Evolutionary conservation across 2,329 filamentous ascomycete species (phyloP), one percentile per base, ranked within the genome.

Genomic region (Calonectria pseudoturangicola): DNA sequence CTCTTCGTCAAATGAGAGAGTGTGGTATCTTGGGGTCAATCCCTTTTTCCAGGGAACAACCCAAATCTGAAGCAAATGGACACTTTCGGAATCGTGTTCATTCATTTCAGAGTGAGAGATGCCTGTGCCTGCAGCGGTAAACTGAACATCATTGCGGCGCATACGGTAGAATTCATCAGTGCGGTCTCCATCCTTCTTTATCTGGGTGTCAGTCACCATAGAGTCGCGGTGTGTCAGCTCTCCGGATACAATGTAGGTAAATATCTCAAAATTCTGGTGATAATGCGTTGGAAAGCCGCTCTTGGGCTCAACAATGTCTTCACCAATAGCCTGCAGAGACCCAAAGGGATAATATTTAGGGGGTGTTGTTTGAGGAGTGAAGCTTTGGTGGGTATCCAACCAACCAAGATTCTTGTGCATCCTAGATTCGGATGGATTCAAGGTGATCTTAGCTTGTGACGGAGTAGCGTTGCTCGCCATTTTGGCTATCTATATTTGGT

Each of bases 191-290:
- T 48, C 16, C 45, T 48, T 48, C 21, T 48, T 21, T 9, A 48
- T 25, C 25, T 48, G 45, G 4, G 45, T 25, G 5, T 48, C n/a
- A 16, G n/a, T 25, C 7, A 48, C 10, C n/a, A 48, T 48, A 7
- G 45, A 48, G 45, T 48, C 45, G n/a, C 45, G 45, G n/a, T 48
- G n/a, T 25, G n/a, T 48, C 45, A 48, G n/a, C n/a, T 48, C 45
- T 8, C 45, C 45, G 18, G 45, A 48, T 25, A 48, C n/a, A 13
- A 48, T 21, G 9, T 48, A 48, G 3, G 45, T 48, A 25, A 48
- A 48, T 25, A 48, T 48, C 13, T 48, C 45, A 13, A 25, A 48
- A 10, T 48, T 13, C 18, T 48, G n/a, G n/a, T 48, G 45, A 25
- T 48, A 48, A 25, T 48, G 45, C 12, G 45, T 48, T 3, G 45